Evolutionary conservation across 2,329 filamentous ascomycete species (phyloP).

Genomic region (Sclerotiophoma versabilis): DNA sequence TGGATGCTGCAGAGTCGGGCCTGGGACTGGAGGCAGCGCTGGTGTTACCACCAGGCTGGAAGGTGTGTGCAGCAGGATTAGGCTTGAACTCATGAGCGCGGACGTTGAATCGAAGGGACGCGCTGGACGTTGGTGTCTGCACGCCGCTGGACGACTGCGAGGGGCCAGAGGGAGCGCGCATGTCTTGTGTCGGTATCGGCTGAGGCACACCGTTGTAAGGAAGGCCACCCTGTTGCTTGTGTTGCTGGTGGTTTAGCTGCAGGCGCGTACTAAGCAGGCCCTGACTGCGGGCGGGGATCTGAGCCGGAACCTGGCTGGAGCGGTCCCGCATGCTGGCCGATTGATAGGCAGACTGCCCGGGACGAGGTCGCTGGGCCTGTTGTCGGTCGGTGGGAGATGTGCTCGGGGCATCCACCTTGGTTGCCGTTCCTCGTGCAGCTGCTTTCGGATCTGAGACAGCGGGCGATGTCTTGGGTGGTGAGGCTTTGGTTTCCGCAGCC

Average conservation of each 20-base stretch:
- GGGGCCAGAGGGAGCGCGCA: slow-evolving; percentile 76
- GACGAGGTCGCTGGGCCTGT: slow-evolving; percentile 55
- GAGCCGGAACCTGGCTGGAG: slow-evolving; percentile 52
- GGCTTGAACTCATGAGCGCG: slow-evolving; percentile 81
- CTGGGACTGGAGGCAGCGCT: slow-evolving; percentile 76
- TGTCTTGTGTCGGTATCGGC: slow-evolving; percentile 67
- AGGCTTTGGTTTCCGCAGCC: slow-evolving; percentile 62
- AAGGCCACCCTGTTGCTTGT: slow-evolving; percentile 53
- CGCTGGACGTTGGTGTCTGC: slow-evolving; percentile 62
- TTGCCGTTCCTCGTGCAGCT: slow-evolving; percentile 42
- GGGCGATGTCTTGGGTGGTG: slow-evolving; percentile 53
- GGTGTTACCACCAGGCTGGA: slow-evolving; percentile 71
- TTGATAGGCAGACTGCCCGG: slow-evolving; percentile 47
- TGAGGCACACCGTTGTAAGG: slow-evolving; percentile 60
- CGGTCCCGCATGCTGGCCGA: slow-evolving; percentile 55
- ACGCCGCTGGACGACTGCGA: slow-evolving; percentile 58
- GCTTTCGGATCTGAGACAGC: slow-evolving; percentile 42
- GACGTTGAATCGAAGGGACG: slow-evolving; percentile 65
- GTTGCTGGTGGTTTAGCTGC: slow-evolving; percentile 60
- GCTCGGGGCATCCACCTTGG: slow-evolving; percentile 44
- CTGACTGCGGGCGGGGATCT: slow-evolving; percentile 47
- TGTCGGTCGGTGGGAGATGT: slow-evolving; percentile 55
- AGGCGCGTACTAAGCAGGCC: slow-evolving; percentile 60
- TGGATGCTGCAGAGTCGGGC: slow-evolving; percentile 55
- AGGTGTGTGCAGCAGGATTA: slow-evolving; percentile 78